These are phyloP conservation scores for Penicilliopsis zonata DNA, from an alignment of 495 filamentous ascomycete species.

Conservation along the genomic window DNA sequence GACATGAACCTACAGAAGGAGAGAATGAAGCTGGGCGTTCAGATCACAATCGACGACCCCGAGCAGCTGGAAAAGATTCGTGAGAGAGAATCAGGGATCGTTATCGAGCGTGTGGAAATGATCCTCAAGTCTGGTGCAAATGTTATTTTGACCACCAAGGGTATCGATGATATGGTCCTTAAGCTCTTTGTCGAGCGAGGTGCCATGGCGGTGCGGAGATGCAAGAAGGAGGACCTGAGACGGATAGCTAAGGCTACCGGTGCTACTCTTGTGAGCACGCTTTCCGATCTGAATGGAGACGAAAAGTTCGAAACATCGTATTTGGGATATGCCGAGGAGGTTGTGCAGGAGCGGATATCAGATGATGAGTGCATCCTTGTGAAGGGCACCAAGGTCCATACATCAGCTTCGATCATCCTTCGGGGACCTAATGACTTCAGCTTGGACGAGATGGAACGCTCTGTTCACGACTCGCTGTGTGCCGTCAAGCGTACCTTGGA, in stretches of 20 bases:
- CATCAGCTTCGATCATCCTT: slow-evolving; percentile 91
- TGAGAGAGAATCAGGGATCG: slow-evolving; percentile 80
- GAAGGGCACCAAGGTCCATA: slow-evolving; percentile 88
- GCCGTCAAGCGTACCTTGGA: slow-evolving; percentile 96
- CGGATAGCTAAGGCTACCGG: slow-evolving; percentile 94
- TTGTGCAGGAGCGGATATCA: slow-evolving; percentile 91
- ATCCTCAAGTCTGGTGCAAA: slow-evolving; percentile 97
- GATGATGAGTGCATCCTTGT: slow-evolving; percentile 98
- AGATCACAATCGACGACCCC: slow-evolving; percentile 96
- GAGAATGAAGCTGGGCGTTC: slow-evolving; percentile 96
- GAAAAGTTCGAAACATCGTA: slow-evolving; percentile 88
- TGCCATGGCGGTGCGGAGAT: slow-evolving; percentile 90
- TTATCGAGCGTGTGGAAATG: slow-evolving; percentile 90
- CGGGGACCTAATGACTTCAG: slow-evolving; percentile 93
- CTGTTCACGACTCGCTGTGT: slow-evolving; percentile 90
- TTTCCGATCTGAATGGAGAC: slow-evolving; percentile 95
- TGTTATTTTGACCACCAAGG: slow-evolving; percentile 93
- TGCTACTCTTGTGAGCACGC: slow-evolving; percentile 78
- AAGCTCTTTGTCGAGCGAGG: slow-evolving; percentile 93
- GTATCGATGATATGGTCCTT: slow-evolving; percentile 90
- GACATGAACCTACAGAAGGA: slow-evolving; percentile 99
- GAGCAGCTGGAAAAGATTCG: slow-evolving; percentile 95
- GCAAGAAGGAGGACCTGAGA: slow-evolving; percentile 97
- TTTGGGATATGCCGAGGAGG: slow-evolving; percentile 86
- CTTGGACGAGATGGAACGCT: slow-evolving; percentile 98